Percentiles rank a stretch among this genome's conserved stretches.
Conservation (phyloP, 495 filamentous ascomycete genomes). For the Astrocystis sublimbata region DNA sequence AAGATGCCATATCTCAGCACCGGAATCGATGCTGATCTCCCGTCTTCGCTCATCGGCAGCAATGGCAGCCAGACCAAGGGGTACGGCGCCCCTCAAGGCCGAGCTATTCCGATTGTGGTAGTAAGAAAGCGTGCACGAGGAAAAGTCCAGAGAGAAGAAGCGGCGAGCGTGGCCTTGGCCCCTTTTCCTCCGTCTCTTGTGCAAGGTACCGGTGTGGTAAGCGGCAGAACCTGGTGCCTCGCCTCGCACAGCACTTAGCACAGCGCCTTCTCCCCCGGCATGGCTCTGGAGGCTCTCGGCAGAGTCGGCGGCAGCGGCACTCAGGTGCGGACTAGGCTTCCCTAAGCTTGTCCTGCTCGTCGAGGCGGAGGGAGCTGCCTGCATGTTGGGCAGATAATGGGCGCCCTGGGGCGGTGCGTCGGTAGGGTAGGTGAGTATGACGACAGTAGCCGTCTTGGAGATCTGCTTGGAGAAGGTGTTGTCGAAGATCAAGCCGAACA, state of each 20-base stretch:
- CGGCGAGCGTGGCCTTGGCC: constrained; percentile 90
- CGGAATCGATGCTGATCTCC: constrained; percentile 95
- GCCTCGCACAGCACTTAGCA: constrained; percentile 36
- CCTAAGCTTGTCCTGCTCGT: constrained; percentile 54
- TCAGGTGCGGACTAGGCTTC: constrained; percentile 41
- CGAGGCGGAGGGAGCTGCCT: constrained; percentile 44
- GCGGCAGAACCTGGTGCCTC: constrained; percentile 33
- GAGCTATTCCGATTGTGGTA: constrained; percentile 92
- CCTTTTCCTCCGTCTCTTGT: constrained; percentile 88
- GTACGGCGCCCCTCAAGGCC: constrained; percentile 86
- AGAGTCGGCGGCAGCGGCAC: constrained; percentile 48
- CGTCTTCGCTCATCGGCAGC: constrained; percentile 81
- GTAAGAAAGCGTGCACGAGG: constrained; percentile 87
- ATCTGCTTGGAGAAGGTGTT: constrained; percentile 97
- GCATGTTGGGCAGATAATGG: constrained; percentile 62
- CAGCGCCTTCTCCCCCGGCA: constrained; percentile 24
- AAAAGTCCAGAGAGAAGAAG: constrained; percentile 94
- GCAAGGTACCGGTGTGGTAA: constrained; percentile 77
- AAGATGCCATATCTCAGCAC: constrained; percentile 97
- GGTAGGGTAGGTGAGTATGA: constrained; percentile 89
- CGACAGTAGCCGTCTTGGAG: constrained; percentile 91
- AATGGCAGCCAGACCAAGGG: constrained; percentile 85
- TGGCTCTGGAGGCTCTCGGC: constrained; percentile 60
- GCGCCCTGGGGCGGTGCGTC: constrained; percentile 77
- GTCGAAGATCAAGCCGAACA: constrained; percentile 96